Conservation (phyloP, 75 land plant species). For the Cryptomeria japonica region DNA sequence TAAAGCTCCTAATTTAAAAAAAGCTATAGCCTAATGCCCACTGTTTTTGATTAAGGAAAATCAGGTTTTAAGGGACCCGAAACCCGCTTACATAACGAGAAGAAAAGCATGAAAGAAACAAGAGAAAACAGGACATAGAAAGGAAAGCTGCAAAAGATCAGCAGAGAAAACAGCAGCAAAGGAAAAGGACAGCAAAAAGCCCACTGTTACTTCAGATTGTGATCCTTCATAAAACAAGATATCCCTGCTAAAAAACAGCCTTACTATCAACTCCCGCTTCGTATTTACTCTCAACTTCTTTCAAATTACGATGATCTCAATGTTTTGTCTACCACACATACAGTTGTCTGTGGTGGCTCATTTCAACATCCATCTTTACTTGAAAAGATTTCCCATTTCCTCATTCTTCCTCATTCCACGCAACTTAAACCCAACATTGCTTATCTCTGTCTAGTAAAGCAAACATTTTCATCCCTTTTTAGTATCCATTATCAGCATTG, state of each 20-base stretch:
- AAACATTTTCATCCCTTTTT: too few relatives aligned
- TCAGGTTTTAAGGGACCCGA: too few relatives aligned
- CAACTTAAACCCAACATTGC: not conserved
- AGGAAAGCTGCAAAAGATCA: too few relatives aligned
- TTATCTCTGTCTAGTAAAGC: not conserved
- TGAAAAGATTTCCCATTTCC: not conserved
- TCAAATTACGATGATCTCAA: not conserved
- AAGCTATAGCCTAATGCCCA: too few relatives aligned
- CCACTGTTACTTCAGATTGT: too few relatives aligned
- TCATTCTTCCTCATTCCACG: not conserved
- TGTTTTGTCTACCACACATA: not conserved
- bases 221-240: not conserved
- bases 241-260: not conserved
- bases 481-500: too few relatives aligned
- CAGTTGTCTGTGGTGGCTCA: not conserved
- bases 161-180: too few relatives aligned
- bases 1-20: not conserved
- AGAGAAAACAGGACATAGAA: too few relatives aligned
- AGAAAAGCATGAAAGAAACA: too few relatives aligned
- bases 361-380: not conserved
- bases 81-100: too few relatives aligned
- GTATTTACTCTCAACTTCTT: not conserved
- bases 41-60: too few relatives aligned
- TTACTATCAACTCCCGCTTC: not conserved
- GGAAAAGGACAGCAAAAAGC: too few relatives aligned